Percentiles rank a stretch among this genome's conserved stretches.
These are phyloP conservation scores for Pulveroboletus frians DNA, from an alignment of 768 basidiomycete species.

Conservation along the genomic window DNA sequence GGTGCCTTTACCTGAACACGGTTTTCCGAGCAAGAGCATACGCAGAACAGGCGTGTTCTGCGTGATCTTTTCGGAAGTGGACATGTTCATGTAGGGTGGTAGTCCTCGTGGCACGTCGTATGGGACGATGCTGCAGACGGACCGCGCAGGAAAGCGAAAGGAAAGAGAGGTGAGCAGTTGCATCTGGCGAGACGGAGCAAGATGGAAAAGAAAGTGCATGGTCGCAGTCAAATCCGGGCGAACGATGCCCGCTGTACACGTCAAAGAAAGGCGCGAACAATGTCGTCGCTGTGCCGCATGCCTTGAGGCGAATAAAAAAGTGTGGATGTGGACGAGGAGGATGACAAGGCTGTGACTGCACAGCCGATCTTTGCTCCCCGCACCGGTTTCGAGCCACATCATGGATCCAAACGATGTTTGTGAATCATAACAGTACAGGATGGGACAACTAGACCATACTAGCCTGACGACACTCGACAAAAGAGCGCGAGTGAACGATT, in stretches of 20 bases:
- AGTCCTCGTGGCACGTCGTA: constrained; percentile 34
- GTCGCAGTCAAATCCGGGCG: background rate
- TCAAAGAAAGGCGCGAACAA: background rate
- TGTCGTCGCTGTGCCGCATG: constrained; percentile 14
- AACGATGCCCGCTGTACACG: background rate
- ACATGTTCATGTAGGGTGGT: constrained; percentile 45
- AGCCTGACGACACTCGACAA: constrained; percentile 1
- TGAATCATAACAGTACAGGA: constrained; percentile 10
- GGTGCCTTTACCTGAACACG: constrained; percentile 80
- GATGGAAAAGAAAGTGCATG: background rate
- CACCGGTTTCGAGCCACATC: background rate
- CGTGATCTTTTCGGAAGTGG: constrained; percentile 17
- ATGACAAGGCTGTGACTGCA: constrained; percentile 8
- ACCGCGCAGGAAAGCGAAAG: constrained; percentile 6
- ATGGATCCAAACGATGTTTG: background rate
- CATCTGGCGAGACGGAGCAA: constrained; percentile 1
- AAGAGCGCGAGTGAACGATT: background rate
- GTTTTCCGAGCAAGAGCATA: constrained; percentile 53
- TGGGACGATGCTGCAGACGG: constrained; percentile 19
- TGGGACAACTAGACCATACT: constrained; percentile 4
- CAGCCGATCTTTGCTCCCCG: too few relatives aligned
- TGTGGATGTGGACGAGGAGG: background rate
- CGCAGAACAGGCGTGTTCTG: constrained; percentile 30
- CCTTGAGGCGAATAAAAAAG: constrained; percentile 25
- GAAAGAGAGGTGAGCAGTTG: constrained; percentile 1